Conservation (phyloP, 805 yeast genomes). For the Grigorovia yakushimaensis region DNA sequence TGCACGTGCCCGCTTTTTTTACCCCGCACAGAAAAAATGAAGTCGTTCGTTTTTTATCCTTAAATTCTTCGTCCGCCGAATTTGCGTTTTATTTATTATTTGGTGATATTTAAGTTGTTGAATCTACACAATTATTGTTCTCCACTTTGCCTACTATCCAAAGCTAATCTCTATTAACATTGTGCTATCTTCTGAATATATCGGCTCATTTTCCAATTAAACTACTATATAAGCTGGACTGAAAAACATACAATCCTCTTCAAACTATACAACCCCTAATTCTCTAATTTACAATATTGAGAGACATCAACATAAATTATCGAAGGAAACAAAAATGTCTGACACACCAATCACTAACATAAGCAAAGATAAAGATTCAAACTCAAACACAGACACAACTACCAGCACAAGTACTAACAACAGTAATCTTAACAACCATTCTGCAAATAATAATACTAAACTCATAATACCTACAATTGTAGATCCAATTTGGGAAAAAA, state of each 20-base stretch:
- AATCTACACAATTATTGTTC: too few relatives aligned
- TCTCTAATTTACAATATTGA: too few relatives aligned
- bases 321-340: not conserved
- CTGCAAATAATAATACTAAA: not conserved
- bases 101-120: too few relatives aligned
- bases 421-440: too few relatives aligned
- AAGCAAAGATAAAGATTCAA: not conserved
- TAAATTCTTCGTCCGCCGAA: not conserved
- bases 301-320: too few relatives aligned
- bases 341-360: not conserved
- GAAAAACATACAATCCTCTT: too few relatives aligned
- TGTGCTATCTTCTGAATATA: too few relatives aligned
- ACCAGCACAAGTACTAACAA: not conserved
- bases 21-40: not conserved
- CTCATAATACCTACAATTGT: not conserved
- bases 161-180: too few relatives aligned
- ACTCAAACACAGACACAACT: not conserved
- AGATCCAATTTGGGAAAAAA: slow-evolving; percentile 54
- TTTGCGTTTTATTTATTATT: too few relatives aligned
- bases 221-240: too few relatives aligned
- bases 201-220: too few relatives aligned
- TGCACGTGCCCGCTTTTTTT: not conserved
- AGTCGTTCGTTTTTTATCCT: not conserved
- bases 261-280: too few relatives aligned
- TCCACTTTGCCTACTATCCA: not conserved